Conservation (phyloP, 306 rosid genomes). For the Casuarina equisetifolia region DNA sequence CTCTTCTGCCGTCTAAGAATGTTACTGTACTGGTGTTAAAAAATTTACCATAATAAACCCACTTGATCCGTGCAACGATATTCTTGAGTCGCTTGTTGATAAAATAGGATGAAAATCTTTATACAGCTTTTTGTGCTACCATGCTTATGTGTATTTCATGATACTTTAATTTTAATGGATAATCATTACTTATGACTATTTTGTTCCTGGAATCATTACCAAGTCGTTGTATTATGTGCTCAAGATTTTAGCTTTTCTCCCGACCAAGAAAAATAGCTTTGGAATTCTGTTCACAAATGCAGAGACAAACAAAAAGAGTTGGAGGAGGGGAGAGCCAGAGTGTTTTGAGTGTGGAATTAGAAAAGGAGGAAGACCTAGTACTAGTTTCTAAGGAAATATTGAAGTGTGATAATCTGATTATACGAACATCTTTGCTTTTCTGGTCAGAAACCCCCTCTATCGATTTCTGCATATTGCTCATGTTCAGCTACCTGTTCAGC, state of each 20-base stretch:
- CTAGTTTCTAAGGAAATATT: background rate
- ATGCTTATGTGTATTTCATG: background rate
- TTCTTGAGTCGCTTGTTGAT: background rate
- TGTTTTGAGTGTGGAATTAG: background rate
- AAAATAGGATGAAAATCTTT: background rate
- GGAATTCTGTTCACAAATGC: too few relatives aligned
- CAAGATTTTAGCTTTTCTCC: too few relatives aligned
- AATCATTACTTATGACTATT: too few relatives aligned
- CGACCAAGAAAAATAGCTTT: too few relatives aligned
- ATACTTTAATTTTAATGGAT: background rate
- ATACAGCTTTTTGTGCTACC: background rate
- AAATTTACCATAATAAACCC: background rate
- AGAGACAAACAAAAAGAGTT: too few relatives aligned
- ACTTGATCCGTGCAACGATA: background rate
- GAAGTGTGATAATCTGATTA: background rate
- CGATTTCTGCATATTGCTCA: too few relatives aligned
- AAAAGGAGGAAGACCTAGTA: too few relatives aligned
- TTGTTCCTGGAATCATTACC: too few relatives aligned
- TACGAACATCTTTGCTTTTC: slow-evolving; percentile 1
- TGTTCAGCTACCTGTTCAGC: too few relatives aligned
- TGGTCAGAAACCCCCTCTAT: background rate
- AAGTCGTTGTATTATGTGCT: too few relatives aligned
- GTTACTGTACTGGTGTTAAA: background rate
- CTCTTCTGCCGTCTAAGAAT: background rate
- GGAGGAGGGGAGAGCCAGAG: too few relatives aligned